Percentiles rank a stretch among this genome's conserved stretches.
phyloP scores from a whole-genome alignment of 495 filamentous ascomycete genomes.

The Elasticomyces elasticus region DNA sequence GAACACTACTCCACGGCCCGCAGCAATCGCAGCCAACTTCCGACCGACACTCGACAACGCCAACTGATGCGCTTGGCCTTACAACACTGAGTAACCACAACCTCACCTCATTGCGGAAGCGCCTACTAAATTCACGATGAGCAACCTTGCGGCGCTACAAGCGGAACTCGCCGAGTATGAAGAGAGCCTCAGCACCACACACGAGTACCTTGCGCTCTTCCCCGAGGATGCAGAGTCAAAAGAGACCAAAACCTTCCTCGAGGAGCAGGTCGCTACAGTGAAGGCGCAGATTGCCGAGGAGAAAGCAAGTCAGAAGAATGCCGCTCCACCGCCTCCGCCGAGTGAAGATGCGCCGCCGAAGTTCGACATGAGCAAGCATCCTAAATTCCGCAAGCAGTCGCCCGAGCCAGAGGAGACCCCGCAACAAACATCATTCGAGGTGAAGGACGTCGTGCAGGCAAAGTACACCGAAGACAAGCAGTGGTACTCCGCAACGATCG shows the following conservation, averaged over 20 bases:
- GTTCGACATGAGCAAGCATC: conserved; percentile 19
- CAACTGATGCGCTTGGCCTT: background rate
- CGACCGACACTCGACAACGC: too few relatives aligned
- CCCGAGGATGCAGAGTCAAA: conserved; percentile 12
- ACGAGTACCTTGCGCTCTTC: conserved; percentile 14
- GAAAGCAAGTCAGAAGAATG: conserved; percentile 1
- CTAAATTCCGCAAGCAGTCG: conserved; percentile 30
- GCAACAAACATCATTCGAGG: conserved; percentile 55
- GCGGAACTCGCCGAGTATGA: conserved; percentile 10
- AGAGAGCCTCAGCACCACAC: conserved; percentile 12
- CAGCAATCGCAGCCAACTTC: too few relatives aligned
- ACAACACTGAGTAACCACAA: conserved; percentile 9
- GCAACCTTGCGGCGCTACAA: conserved; percentile 11
- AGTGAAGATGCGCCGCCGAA: conserved; percentile 9
- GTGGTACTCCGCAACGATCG: conserved; percentile 90
- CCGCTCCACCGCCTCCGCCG: conserved; percentile 7
- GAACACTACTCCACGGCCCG: too few relatives aligned
- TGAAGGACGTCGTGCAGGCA: conserved; percentile 83
- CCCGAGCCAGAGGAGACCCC: conserved; percentile 23
- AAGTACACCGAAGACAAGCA: conserved; percentile 86
- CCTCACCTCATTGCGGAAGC: background rate
- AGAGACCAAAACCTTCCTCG: conserved; percentile 5
- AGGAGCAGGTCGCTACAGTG: conserved; percentile 11
- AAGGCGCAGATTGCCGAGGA: conserved; percentile 11
- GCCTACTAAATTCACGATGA: conserved; percentile 13